Percentiles rank a stretch among this genome's conserved stretches.
phyloP scores from a whole-genome alignment of 2,329 filamentous ascomycete genomes.

The Polychaeton citri region DNA sequence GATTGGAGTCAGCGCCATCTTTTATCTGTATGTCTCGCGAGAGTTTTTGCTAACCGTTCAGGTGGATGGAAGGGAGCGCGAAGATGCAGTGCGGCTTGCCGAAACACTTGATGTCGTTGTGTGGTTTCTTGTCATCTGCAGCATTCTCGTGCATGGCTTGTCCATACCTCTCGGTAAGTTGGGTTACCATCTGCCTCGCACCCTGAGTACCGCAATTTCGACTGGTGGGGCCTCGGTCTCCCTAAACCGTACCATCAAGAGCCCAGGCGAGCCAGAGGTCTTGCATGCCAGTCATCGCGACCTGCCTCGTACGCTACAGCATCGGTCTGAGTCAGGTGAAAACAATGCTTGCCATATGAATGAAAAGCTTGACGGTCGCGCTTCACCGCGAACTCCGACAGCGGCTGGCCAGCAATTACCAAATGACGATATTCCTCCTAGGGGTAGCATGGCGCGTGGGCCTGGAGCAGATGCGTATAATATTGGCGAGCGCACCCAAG shows the following conservation, averaged over 20 bases:
- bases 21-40: conserved; percentile 70
- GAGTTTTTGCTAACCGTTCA: conserved; percentile 55
- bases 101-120: conserved; percentile 61
- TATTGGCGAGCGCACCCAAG: too few relatives aligned
- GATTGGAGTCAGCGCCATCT: conserved; percentile 79
- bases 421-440: conserved; percentile 4
- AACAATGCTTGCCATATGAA: neutral
- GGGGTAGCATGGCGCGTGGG: neutral
- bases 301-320: neutral
- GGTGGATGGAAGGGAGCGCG: conserved; percentile 46
- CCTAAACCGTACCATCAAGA: conserved; percentile 6
- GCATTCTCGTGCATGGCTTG: conserved; percentile 72
- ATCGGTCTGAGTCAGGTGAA: neutral
- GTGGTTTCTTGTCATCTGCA: conserved; percentile 77
- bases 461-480: neutral
- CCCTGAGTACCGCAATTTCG: conserved; percentile 42
- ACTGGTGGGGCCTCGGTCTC: conserved; percentile 20
- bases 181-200: conserved; percentile 47
- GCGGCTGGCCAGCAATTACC: conserved; percentile 1
- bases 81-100: conserved; percentile 51
- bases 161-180: conserved; percentile 66
- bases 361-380: conserved; percentile 1
- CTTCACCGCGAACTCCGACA: conserved; percentile 3
- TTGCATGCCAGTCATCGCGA: conserved; percentile 17
- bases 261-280: conserved; percentile 8